Evolutionary conservation across 2,329 filamentous ascomycete species (phyloP).

Genomic region (Apiospora phragmitis): DNA sequence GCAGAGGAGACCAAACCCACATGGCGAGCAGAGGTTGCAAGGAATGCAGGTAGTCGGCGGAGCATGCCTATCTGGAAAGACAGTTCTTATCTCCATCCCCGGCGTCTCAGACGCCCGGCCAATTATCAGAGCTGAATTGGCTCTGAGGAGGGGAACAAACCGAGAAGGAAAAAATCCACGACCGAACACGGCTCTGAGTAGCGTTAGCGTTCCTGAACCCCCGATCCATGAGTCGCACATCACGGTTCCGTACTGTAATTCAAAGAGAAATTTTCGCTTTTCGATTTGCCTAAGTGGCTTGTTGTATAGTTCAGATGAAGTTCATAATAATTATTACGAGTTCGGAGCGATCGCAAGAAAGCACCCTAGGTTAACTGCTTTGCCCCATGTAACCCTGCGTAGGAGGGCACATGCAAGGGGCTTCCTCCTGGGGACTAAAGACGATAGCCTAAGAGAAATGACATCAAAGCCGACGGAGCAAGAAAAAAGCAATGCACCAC

Average conservation of each 20-base stretch:
- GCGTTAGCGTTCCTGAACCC: background rate
- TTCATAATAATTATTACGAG: background rate
- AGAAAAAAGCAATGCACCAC: background rate
- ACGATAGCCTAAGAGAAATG: background rate
- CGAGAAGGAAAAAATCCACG: background rate
- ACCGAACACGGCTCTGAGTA: background rate
- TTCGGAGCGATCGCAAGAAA: background rate
- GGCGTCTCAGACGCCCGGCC: background rate
- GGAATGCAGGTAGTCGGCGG: background rate
- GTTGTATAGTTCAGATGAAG: background rate
- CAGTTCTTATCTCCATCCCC: background rate
- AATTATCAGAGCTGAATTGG: background rate
- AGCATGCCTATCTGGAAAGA: background rate
- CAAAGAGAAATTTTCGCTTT: background rate
- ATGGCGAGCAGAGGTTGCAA: background rate
- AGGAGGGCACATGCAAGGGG: background rate
- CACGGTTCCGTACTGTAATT: background rate
- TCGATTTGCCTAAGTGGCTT: background rate
- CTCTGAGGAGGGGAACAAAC: background rate
- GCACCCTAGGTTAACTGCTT: background rate
- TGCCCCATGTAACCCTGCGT: background rate
- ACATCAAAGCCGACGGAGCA: background rate
- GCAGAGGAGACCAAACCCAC: background rate
- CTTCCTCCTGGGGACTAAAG: no score
- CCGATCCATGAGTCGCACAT: background rate